These are phyloP conservation scores for Balansia obtecta DNA, from an alignment of 2,329 filamentous ascomycete genomes.

Conservation along the genomic window DNA sequence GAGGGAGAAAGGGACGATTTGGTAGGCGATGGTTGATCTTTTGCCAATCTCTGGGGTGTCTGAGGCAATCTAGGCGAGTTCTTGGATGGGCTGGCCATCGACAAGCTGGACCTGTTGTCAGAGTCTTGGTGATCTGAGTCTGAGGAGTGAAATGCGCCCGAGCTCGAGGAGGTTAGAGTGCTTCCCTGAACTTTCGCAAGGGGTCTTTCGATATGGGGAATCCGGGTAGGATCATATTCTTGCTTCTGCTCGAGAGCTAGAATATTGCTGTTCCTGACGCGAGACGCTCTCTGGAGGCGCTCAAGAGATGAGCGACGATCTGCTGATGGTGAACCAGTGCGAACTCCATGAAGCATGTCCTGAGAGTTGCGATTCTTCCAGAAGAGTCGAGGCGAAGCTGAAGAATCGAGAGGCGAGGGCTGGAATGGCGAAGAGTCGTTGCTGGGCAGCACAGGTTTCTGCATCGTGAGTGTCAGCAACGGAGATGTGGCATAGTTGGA, in stretches of 20 bases:
- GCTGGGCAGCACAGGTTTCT: slow-evolving; percentile 53
- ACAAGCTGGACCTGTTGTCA: slow-evolving; percentile 33
- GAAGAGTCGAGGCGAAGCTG: slow-evolving; percentile 71
- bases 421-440: slow-evolving; percentile 76
- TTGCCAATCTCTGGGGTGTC: slow-evolving; percentile 17
- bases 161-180: slow-evolving; percentile 48
- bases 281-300: slow-evolving; percentile 84
- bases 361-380: slow-evolving; percentile 79
- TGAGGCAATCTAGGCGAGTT: slow-evolving; percentile 6
- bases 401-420: slow-evolving; percentile 59
- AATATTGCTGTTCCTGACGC: slow-evolving; percentile 97
- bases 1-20: slow-evolving; percentile 76
- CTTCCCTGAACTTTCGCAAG: slow-evolving; percentile 66
- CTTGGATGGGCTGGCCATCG: slow-evolving; percentile 20
- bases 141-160: slow-evolving; percentile 40
- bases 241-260: slow-evolving; percentile 85
- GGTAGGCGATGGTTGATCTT: slow-evolving; percentile 63
- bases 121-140: slow-evolving; percentile 27
- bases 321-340: slow-evolving; percentile 52
- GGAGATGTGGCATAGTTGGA: not conserved
- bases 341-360: slow-evolving; percentile 55
- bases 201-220: slow-evolving; percentile 71
- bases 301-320: slow-evolving; percentile 85
- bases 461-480: slow-evolving; percentile 19
- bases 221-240: slow-evolving; percentile 75